Evolutionary conservation across 2,329 filamentous ascomycete genomes (phyloP), one percentile per base, ranked within the genome.

Genomic region (Rhynchosporium graminicola): DNA sequence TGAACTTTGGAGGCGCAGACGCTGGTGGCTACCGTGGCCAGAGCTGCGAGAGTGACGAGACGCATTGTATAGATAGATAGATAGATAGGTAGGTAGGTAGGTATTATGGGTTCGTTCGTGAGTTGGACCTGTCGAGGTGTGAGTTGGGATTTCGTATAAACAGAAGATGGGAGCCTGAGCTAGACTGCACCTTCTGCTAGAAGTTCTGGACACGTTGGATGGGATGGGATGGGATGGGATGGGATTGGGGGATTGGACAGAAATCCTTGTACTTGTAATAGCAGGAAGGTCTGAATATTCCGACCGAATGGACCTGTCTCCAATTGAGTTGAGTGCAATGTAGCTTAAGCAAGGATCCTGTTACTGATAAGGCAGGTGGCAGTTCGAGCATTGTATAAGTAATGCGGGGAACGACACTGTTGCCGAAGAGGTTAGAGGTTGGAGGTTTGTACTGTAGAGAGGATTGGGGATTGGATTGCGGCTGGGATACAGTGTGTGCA

Each of bases 1-100:
- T 90, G 84, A 70, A 97, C 85, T 63, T 81, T 69, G 12, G 66
- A 71, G 29, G 72, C 73, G 20, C 72, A 60, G 45, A 72, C 64
- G 33, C 61, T 65, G 43, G 67, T 67, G 47, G 71, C 67, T 46
- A 65, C 66, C 42, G 69, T 64, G 47, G 67, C 69, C 63, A 74
- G 62, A 33, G 67, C 67, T 45, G 71, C 70, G 47, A 74, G 62
- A 42, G 72, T 68, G 60, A 70, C 62, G 66, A 74, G 70, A 67
- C 71, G 72, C 73, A 74, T 74, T 54, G 59, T 63, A 20, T 20
- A 20, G 20, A 20, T 20, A 20, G 20, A 20, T 20, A 20, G 55
- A 62, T 62, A 60, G 56, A 29, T 43, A 31, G 12, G n/a, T 38
- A 29, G 56, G 28, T 43, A 31, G 12, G n/a, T 38, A 29, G 57